Base-by-base conservation (phyloP, 2,329 filamentous ascomycete genomes). In the Aureobasidium subglaciale region DNA sequence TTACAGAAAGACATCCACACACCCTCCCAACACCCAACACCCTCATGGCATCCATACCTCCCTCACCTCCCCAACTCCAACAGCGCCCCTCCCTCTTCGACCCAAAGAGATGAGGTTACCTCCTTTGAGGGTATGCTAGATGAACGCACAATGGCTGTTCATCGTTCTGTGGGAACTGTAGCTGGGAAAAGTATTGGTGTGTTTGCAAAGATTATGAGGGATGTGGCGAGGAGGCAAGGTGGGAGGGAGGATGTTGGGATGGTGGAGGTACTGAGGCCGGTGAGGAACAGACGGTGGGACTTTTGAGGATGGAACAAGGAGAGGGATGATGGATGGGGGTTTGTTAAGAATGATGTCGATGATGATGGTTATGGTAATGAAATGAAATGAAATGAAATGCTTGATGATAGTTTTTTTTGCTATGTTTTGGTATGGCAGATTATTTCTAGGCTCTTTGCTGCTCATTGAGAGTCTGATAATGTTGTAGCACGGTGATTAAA, bases 131-230 rank as follows among this genome's bases (percentile, higher is more conserved):
- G 40, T 6, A 46, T 40, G 41, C 18, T 56, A 6, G 53, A 56
- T 6, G 42, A 27, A 13, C 22, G 53, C n/a, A 56, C 53, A 6
- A 46, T 56, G 53, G 40, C 34, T 10, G 53, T 46, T 7, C 32
- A n/a, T n/a, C n/a, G n/a, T n/a, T n/a, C n/a, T n/a, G n/a, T n/a
- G n/a, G n/a, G n/a, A n/a, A n/a, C n/a, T n/a, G 35, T n/a, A 2
- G 27, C 10, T 9, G 35, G 35, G 6, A 22, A 13, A 10, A 35
- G 25, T 7, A 5, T 35, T 15, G 15, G 13, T 16, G 6, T n/a
- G 0, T 20, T 24, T 7, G 22, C 24, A 2, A 13, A 16, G 25
- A 3, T 24, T 15, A 3, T 22, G 32, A 22, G 20, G 30, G 2
- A 13, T 4, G 6, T 29, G 4, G 16, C 3, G 11, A 30, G 20